Percentiles rank a stretch among this genome's conserved stretches.
Evolutionary conservation across 768 basidiomycete species (phyloP).

Genomic region (Tulasnella sp.): DNA sequence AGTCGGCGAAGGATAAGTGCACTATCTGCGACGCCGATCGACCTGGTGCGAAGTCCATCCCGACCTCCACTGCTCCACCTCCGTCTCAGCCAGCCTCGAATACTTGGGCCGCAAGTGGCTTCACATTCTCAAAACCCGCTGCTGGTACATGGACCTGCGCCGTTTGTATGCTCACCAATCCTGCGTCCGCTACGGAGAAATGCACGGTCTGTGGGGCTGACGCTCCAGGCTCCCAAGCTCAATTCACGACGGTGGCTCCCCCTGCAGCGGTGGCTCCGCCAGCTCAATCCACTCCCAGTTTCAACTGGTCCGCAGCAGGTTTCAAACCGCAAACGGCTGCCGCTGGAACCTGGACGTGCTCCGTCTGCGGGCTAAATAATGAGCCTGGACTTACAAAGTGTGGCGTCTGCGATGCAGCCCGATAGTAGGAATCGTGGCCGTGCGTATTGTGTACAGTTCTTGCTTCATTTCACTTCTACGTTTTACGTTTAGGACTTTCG

Average conservation of each 20-base stretch:
- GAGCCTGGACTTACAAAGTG: slow-evolving; percentile 19
- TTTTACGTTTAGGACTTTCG: background rate
- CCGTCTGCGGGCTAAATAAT: slow-evolving; percentile 22
- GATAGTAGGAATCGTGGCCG: slow-evolving; percentile 6
- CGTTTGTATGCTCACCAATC: slow-evolving; percentile 42
- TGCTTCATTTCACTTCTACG: background rate
- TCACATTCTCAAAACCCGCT: slow-evolving; percentile 33
- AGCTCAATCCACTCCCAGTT: background rate
- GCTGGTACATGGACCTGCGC: slow-evolving; percentile 35
- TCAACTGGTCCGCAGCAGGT: slow-evolving; percentile 29
- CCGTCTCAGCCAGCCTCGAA: slow-evolving; percentile 28
- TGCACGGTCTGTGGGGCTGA: slow-evolving; percentile 50
- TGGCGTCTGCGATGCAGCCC: slow-evolving; percentile 20
- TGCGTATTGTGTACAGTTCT: background rate
- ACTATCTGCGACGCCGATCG: slow-evolving; percentile 44
- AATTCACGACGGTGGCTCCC: background rate
- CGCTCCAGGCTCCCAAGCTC: slow-evolving; percentile 25
- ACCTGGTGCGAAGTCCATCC: slow-evolving; percentile 25
- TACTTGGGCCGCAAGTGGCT: slow-evolving; percentile 8
- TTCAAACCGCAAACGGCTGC: background rate
- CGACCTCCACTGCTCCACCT: slow-evolving; percentile 29
- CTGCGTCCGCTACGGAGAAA: slow-evolving; percentile 42
- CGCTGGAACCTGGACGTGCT: slow-evolving; percentile 26
- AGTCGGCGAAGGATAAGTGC: slow-evolving; percentile 43
- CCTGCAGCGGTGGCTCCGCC: background rate